Base-by-base conservation (phyloP, 371 early-diverging fungal genomes). In the Mortierella sp. region DNA sequence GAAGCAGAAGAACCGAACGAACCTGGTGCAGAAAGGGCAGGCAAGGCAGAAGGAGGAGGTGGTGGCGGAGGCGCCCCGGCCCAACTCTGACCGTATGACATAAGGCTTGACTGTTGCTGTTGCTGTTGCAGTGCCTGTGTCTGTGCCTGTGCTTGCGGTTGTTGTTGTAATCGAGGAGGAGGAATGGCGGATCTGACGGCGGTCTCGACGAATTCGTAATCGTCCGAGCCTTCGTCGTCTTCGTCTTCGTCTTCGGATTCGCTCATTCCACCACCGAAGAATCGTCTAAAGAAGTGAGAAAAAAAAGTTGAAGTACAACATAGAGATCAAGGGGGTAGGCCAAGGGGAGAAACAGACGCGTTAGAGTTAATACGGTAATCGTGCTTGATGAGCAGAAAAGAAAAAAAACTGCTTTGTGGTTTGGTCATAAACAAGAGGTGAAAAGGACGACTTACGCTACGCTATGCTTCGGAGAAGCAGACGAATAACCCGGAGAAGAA, bases 171-270 rank as follows among this genome's bases (percentile, higher is more conserved):
- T 14, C 14, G 51, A 51, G 21, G 32, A 24, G 51, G 12, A 18
- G 73, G 24, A 2, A 35, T n/a, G 21, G 56, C 5, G 55, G 55
- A 3, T 11, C n/a, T 3, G 56, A 2, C 56, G 7, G 41, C 41
- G 7, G 41, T 24, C 0, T 70, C 77, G 5, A 76, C 71, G 24
- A 76, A 24, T 32, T 77, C 77, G 12, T 38, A 63, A 7, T 68
- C 68, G 1, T 73, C 68, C 11, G 32, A 18, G 51, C 43, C 55
- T n/a, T 38, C 5, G 7, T 38, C 5, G 7, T 73, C 68, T 38
- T 38, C 38, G 51, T 70, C 70, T 5, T 38, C n/a, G 8, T 74
- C 60, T 21, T 56, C 41, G 41, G 6, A 6, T 41, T 18, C 54
- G 18, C 27, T 7, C 6, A 0, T 2, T 5, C 0, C 14, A 18